These are phyloP conservation scores for Globisporangium nodosum DNA, from an alignment of 352 stramenopile genomes.

Conservation along the genomic window DNA sequence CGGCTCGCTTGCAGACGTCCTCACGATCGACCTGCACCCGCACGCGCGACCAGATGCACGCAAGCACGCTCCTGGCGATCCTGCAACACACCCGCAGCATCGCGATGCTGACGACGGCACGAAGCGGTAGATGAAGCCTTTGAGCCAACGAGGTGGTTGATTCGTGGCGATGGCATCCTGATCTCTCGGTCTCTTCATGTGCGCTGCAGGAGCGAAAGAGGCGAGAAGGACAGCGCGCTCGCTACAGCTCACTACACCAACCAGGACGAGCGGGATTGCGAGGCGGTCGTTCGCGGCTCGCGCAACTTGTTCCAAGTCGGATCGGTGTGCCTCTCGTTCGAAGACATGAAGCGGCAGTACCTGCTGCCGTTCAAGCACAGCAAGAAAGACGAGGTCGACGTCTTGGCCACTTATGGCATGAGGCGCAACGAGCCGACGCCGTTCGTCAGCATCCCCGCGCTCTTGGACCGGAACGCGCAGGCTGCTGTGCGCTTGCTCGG, in stretches of 20 bases:
- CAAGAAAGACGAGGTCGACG: conserved; percentile 24
- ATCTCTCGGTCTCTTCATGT: background rate
- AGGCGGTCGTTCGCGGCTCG: background rate
- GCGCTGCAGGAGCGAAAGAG: background rate
- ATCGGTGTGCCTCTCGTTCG: conserved; percentile 51
- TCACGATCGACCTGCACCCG: conserved; percentile 52
- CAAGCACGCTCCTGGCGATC: background rate
- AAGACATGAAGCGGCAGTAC: conserved; percentile 71
- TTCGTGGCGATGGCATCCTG: background rate
- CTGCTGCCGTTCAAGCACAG: conserved; percentile 60
- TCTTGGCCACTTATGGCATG: conserved; percentile 41
- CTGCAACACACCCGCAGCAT: background rate
- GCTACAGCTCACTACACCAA: background rate
- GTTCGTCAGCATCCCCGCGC: conserved; percentile 23
- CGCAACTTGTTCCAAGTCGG: conserved; percentile 35
- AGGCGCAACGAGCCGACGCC: conserved; percentile 23
- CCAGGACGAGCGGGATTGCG: background rate
- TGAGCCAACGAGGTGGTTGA: background rate
- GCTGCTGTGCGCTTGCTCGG: conserved; percentile 22
- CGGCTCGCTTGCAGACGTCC: conserved; percentile 40
- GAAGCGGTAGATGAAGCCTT: background rate
- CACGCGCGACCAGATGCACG: conserved; percentile 1
- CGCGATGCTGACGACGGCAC: background rate
- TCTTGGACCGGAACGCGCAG: conserved; percentile 10
- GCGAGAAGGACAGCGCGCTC: background rate